Base-by-base conservation (phyloP, 208 protist species). In the Leishmania arabica region DNA sequence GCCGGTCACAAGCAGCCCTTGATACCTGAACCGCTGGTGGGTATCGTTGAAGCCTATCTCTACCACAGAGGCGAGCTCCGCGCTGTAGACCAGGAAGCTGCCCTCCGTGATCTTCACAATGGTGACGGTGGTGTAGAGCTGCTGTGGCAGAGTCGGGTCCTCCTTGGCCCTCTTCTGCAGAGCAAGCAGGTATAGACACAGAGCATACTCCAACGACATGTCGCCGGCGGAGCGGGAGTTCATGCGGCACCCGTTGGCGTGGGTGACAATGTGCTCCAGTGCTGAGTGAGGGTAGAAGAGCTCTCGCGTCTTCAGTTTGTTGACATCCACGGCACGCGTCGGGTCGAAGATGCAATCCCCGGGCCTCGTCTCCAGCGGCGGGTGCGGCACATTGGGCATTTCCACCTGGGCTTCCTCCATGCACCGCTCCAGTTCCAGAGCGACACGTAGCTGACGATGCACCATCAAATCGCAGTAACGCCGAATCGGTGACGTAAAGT, bases 401-500 rank as follows among this genome's bases (percentile, higher is more conserved):
- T 84, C 82, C 37, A 82, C 45, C 3, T 73, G 47, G 2, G 7
- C 75, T 37, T 87, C 84, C 49, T 88, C 87, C 80, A 96, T 84
- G 45, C 80, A 75, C 54, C 77, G 78, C 88, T 98, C 93, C 65
- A 97, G 84, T 83, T 96, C 92, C 42, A 98, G 82, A 3, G 94
- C 93, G 27, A 93, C 85, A 31, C 86, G 77, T 65, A 99, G 85
- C 83, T 97, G 94, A 17, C 97, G 92, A 84, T 99, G 98, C 27
- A 96, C 94, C 71, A 98, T 89, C 64, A 99, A 88, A 81, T 99
- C 97, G 75, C 89, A 88, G 87, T 98, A 99, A 60, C 98, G 92
- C 11, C 98, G 94, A 79, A 99, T 98, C 15, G 98, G 98, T 6
- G 95, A 98, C 31, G 97, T 99, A 79, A 99, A 99, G 86, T 99